Percentiles rank a stretch among this genome's conserved stretches.
These are phyloP conservation scores for Neonectria ditissima DNA, from an alignment of 2,329 filamentous ascomycete genomes.

Conservation along the genomic window DNA sequence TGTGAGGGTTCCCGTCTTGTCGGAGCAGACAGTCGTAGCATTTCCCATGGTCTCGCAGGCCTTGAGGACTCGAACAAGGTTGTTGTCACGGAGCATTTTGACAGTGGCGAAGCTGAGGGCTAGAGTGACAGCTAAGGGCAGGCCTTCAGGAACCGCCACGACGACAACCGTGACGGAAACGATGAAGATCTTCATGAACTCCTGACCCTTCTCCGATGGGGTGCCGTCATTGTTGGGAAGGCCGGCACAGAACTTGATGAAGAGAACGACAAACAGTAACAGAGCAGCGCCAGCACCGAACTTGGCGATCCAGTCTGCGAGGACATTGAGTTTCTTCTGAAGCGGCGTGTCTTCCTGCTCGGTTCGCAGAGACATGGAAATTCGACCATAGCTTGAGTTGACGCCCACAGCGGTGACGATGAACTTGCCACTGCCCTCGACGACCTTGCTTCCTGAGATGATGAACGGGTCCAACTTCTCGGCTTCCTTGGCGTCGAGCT, in stretches of 20 bases:
- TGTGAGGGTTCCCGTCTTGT: constrained; percentile 58
- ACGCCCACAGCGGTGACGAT: constrained; percentile 67
- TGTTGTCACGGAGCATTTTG: constrained; percentile 77
- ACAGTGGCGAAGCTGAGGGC: constrained; percentile 77
- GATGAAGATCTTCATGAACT: constrained; percentile 74
- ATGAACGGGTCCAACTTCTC: constrained; percentile 74
- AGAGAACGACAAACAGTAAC: constrained; percentile 79
- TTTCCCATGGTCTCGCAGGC: constrained; percentile 81
- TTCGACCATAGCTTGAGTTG: constrained; percentile 66
- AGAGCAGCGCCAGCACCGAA: constrained; percentile 74
- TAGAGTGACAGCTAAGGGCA: constrained; percentile 75
- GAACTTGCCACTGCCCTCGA: constrained; percentile 66
- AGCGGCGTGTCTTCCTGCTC: constrained; percentile 66
- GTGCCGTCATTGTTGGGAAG: constrained; percentile 63
- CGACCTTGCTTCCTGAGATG: constrained; percentile 66
- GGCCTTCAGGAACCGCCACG: constrained; percentile 74
- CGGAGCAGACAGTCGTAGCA: constrained; percentile 80
- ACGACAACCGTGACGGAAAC: constrained; percentile 75
- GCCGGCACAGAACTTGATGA: constrained; percentile 79
- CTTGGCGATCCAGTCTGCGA: constrained; percentile 51
- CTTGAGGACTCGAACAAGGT: constrained; percentile 73
- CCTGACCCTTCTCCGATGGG: constrained; percentile 66
- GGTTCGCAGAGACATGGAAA: constrained; percentile 66
- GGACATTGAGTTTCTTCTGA: constrained; percentile 63
- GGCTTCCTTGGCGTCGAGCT: constrained; percentile 52